Conservation (phyloP, 129 eudicot species). For the Artemisia annua region DNA sequence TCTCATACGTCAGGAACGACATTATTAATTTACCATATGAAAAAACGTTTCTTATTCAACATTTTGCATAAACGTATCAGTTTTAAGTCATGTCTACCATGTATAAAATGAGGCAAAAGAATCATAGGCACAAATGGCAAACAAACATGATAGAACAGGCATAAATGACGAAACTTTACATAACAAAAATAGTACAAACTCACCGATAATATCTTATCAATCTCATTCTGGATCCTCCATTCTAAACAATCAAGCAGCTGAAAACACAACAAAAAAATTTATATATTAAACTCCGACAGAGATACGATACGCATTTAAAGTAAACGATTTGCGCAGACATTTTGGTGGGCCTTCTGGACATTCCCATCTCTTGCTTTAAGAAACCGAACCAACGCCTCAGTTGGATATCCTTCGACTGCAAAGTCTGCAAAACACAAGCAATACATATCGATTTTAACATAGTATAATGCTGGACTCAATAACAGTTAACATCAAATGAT, state of each 20-base stretch:
- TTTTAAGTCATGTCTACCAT: background rate
- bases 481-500: background rate
- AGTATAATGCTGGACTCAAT: no score
- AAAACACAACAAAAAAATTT: background rate
- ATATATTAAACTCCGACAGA: background rate
- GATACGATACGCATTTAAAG: conserved; percentile 3
- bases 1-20: background rate
- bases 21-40: background rate
- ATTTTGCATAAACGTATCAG: background rate
- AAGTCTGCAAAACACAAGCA: conserved; percentile 66
- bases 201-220: conserved; percentile 79
- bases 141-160: background rate
- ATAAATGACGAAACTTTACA: conserved; percentile 1
- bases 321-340: conserved; percentile 45
- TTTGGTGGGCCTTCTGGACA: conserved; percentile 73
- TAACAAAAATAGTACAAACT: conserved; percentile 39
- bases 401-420: conserved; percentile 82
- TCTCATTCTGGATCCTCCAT: conserved; percentile 94
- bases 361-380: conserved; percentile 94
- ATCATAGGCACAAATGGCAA: conserved; percentile 8
- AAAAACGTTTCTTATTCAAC: conserved; percentile 6
- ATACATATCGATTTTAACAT: no score
- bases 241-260: conserved; percentile 82
- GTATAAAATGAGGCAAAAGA: background rate
- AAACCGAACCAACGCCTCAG: conserved; percentile 69